Base-by-base conservation (phyloP, 2,329 filamentous ascomycete genomes). In the Byssoonygena ceratinophila region DNA sequence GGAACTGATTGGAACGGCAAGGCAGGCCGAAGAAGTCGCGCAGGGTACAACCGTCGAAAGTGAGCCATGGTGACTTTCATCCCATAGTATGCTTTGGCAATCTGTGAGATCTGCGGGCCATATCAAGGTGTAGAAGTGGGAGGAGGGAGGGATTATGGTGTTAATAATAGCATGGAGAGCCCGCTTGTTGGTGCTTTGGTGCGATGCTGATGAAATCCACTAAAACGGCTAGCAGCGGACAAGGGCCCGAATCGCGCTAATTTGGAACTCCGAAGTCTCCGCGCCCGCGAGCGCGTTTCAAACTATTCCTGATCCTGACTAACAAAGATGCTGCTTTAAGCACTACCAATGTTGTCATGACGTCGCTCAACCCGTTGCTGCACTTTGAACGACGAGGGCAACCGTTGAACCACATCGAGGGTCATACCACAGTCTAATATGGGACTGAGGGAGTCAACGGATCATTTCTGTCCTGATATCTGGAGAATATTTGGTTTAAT, bases 31-130 rank as follows among this genome's bases (percentile, higher is more conserved):
- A 50, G 25, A 34, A 51, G 40, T 34, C 51, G 46, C 31, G 23
- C 20, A 56, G 52, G 37, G 52, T 43, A 53, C 40, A 59, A 37
- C 47, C 44, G 46, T 46, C 50, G 59, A 51, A 54, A 43, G 55
- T 53, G 32, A 25, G 59, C 56, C 63, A 65, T 65, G 27, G 14
- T 44, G 5, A 16, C 14, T 22, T 32, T 22, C 6, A 22, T 47
- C 7, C 45, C 45, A 37, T 47, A 16, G 20, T 27, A 29, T 37
- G 18, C 16, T 22, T n/a, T n/a, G n/a, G n/a, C n/a, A n/a, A 9
- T 46, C 29, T 8, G 45, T 11, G 31, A 32, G 9, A n/a, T 39
- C 14, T 37, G 45, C 20, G 18, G n/a, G 7, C 25, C 45, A 37
- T 12, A 12, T 37, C 45, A 14, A 22, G 32, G 14, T 18, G 32